Evolutionary conservation across 2,329 filamentous ascomycete species (phyloP), one percentile per base, ranked within the genome.

Genomic region (Lasiodiplodia sp.): DNA sequence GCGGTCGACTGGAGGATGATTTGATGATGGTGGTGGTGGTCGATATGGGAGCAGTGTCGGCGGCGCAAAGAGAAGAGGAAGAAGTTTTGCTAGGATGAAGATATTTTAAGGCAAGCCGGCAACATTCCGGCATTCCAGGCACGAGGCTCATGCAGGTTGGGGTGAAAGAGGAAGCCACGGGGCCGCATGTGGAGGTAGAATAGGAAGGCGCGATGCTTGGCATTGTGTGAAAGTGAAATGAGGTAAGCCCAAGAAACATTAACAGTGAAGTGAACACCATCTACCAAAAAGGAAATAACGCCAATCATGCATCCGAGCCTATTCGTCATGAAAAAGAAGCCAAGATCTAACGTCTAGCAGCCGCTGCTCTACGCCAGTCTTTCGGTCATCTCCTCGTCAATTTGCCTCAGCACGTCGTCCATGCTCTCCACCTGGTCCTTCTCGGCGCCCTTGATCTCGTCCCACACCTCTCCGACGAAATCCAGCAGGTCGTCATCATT

Each of bases 371-470:
- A 62, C 8, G 31, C 40, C 47, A 63, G 12, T 40, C 60, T 38
- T 47, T 64, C 60, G 28, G 60, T 64, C 60, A 64, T 64, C 60
- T 64, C 60, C 44, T 64, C 60, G 14, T 64, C 60, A 37, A 64
- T 64, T 47, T 64, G 44, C 60, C 47, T 52, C 40, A 64, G 47
- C 44, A 64, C 44, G 25, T 64, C 60, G 31, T 64, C 60, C 60
- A 64, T 64, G 6, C 31, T 64, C 60, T 64, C 60, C 4, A 64
- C 60, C 31, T 64, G 60, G 31, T 64, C 60, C 31, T 51, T 52
- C 60, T 64, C 44, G 18, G 60, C 60, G 18, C 60, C 60, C 31
- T 64, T 64, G 47, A 64, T 64, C 60, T 64, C 60, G 16, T 64
- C 60, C 60, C 60, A 64, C 28, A 64, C 60, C 31, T 64, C 60